Evolutionary conservation across 306 rosid species (phyloP), one percentile per base, ranked within the genome.

Genomic region (Medicago ruthenica): DNA sequence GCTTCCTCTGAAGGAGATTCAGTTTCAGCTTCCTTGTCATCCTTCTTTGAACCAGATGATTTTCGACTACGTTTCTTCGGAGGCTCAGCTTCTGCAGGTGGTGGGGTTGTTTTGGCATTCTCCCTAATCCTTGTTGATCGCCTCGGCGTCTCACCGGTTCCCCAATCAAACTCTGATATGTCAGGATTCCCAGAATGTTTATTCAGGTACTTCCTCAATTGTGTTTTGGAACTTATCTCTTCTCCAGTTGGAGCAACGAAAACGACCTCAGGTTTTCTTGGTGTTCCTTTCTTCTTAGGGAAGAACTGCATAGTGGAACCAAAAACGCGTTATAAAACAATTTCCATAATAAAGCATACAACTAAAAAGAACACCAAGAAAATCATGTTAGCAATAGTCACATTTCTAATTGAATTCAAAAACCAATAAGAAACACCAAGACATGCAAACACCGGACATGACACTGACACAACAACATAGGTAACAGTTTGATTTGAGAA

Each of bases 181-280:
- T 79, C 80, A 17, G 97, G 96, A 67, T 88, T 89, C 70, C 87
- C 97, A 36, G 96, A 88, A 81, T 92, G 90, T 18, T 81, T 83
- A 80, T 92, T 95, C 13, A 92, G 88, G 82, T 95, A 95, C 87
- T 86, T 92, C 91, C 92, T 96, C 86, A 95, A 72, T 70, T 90
- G 97, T 64, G 83, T 90, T 24, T 73, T 81, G 82, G 79, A 81
- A 34, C 57, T 70, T 76, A 95, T 83, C 86, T 95, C 97, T 75
- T 89, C 99, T 55, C 99, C 99, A 4, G 91, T 85, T 11, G 97
- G 99, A 55, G 97, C 88, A 45, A 95, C 65, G 73, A 92, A 95
- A 21, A 84, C n/a, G 37, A 95, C 76, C 87, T 90, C 96, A 27
- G 66, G 84, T 80, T 95, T 95, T 24, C 89, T 87, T 1, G 97